Evolutionary conservation across 2,329 filamentous ascomycete genomes (phyloP), one percentile per base, ranked within the genome.

Genomic region (Epichloe festucae): DNA sequence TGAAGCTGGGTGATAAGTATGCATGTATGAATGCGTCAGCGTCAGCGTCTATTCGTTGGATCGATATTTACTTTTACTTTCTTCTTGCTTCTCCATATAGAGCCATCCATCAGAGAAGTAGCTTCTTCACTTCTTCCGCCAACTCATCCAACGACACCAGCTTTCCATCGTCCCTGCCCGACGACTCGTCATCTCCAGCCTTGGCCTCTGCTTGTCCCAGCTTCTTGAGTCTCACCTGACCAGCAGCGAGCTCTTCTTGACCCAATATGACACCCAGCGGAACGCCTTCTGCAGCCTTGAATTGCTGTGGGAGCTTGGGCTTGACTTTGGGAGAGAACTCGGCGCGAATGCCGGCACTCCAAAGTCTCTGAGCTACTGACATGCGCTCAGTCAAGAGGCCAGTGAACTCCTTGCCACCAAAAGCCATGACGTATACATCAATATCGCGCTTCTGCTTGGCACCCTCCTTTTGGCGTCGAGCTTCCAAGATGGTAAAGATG

Each of bases 371-470:
- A 53, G 84, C 84, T 39, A 97, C 78, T 27, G 81, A 73, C 81
- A 96, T 90, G 57, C 91, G 85, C 73, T 96, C 86, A 58, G 82
- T 81, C 51, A 95, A 70, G 56, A 94, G 74, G 45, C 88, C 89
- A 15, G 77, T 84, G 67, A 90, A 91, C 19, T 83, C 86, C 69
- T 90, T 91, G 50, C 87, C 86, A 50, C 89, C 90, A 63, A 96
- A 89, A 0, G 89, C 89, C 89, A 97, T 97, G 62, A 97, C 85
- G 68, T 82, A 96, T 45, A 90, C 89, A 63, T 97, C 90, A 3
- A 57, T 76, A 75, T 56, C 86, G 74, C 49, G 77, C 60, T 78
- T 75, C 53, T 80, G 78, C 52, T 77, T 78, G 55, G 79, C 81
- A 59, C 79, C 74, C 53, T 80, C 78, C 51, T 76, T 78, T 55